phyloP scores from a whole-genome alignment of 495 filamentous ascomycete genomes.

The Jackrogersella multiformis region DNA sequence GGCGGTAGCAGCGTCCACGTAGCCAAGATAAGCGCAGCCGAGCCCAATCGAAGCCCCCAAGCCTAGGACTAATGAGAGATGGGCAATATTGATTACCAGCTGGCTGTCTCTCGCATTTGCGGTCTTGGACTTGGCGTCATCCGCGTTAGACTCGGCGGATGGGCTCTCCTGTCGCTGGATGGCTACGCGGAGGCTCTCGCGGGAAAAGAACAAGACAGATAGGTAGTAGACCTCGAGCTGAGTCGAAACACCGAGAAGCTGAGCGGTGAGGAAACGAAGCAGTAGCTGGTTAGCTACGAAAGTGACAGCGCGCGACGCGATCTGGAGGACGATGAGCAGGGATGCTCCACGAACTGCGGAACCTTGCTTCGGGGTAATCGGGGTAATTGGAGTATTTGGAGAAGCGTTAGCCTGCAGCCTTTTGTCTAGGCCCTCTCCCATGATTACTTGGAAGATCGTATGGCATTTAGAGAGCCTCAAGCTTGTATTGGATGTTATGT shows the following conservation, averaged over 20 bases:
- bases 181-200: conserved; percentile 86
- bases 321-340: conserved; percentile 84
- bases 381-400: background rate
- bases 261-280: conserved; percentile 84
- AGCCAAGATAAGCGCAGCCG: conserved; percentile 70
- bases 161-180: conserved; percentile 76
- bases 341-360: conserved; percentile 71
- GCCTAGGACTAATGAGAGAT: conserved; percentile 77
- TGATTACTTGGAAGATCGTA: background rate
- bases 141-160: conserved; percentile 6
- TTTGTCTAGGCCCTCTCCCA: conserved; percentile 2
- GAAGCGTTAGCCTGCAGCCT: background rate
- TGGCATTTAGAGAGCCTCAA: background rate
- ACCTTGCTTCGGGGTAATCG: conserved; percentile 29
- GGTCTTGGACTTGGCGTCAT: conserved; percentile 31
- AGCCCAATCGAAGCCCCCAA: conserved; percentile 68
- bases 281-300: conserved; percentile 91
- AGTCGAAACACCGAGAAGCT: conserved; percentile 81
- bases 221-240: conserved; percentile 92
- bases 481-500: background rate
- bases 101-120: conserved; percentile 57
- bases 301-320: conserved; percentile 83
- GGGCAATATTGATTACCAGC: conserved; percentile 86
- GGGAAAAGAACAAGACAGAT: conserved; percentile 87
- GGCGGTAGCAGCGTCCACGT: conserved; percentile 60